Base-by-base conservation (phyloP, 106 monocot genomes). In the Phalaenopsis aphrodite region DNA sequence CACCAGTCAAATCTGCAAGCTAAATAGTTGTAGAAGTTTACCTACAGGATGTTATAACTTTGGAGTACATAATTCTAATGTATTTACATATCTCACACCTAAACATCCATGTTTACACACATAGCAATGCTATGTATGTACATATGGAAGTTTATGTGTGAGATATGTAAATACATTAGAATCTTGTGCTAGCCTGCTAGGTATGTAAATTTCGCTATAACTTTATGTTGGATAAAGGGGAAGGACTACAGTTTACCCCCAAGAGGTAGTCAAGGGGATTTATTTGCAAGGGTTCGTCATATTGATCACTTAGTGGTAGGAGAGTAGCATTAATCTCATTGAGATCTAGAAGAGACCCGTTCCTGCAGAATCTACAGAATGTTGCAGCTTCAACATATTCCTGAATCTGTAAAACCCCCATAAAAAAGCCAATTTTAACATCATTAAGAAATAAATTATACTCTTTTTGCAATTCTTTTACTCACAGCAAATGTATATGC, bases 301-400 rank as follows among this genome's bases (percentile, higher is more conserved):
- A 83, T 56, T 80, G 56, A 77, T 90, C 82, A 79, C 87, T 88
- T 8, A 92, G 55, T 55, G 80, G 75, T 15, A 77, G 83, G 11
- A 92, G 56, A 79, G 84, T 84, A 78, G 82, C 84, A 90, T 92
- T 92, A 8, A 92, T 87, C 85, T 92, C 92, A 41, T 45, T 58
- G n/a, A 92, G 87, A 68, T 81, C 89, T 55, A 92, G 72, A 77
- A 92, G 84, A 11, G 85, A 74, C 16, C 92, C 92, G 67, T 87
- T 82, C 77, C 82, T 88, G 83, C 92, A 92, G 78, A 92, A 92
- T 77, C 83, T 85, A 83, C 83, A 96, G 3, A 96, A 73, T 19
- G 92, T 89, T 55, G 94, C 96, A 82, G 96, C 96, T 90, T 96
- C 96, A 72, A 96, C 91, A 87, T 94, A 96, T 86, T 96, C 96